Base-by-base conservation (phyloP, 2,329 filamentous ascomycete genomes). In the Fusarium floridanum region DNA sequence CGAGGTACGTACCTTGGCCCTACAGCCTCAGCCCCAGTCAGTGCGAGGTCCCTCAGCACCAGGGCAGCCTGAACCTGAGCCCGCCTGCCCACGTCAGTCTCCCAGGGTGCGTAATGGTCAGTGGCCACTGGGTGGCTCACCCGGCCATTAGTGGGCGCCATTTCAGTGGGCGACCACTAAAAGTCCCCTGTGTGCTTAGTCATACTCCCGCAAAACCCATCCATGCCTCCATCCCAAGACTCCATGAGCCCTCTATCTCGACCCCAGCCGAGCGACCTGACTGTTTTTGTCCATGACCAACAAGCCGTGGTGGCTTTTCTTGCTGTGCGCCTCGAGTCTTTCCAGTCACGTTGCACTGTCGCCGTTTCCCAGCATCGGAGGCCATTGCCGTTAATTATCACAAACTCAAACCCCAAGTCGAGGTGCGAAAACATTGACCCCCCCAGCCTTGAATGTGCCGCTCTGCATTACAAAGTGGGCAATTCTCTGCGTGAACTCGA, bases 161-260 rank as follows among this genome's bases (percentile, higher is more conserved):
- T 41, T 59, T 68, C 73, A 76, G 73, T 64, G 60, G 22, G 57
- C 48, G 73, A 53, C 73, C 56, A 53, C 68, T 74, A 57, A 48
- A 63, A 27, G 41, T 34, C 34, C 32, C 59, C 65, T 63, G 17
- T 63, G 20, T 39, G 64, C 65, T 69, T 76, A 76, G 73, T 57
- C 24, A 8, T 55, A 27, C 16, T 34, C 5, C 4, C 2, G 76
- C 69, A 78, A 78, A 78, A 77, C 76, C 73, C 67, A 78, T 77
- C 75, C 73, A 77, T 75, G 69, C 61, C 71, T 77, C 68, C 61
- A 69, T 77, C 68, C 72, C 70, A 69, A 76, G 74, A 75, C 71
- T 78, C 75, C 70, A 78, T 77, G 75, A 76, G 76, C 76, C 73
- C 65, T 78, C 77, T 72, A 76, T 74, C 67, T 57, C 62, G 73